Conservation (phyloP, 441 rosid species). For the Euphorbia schlechtendalii region DNA sequence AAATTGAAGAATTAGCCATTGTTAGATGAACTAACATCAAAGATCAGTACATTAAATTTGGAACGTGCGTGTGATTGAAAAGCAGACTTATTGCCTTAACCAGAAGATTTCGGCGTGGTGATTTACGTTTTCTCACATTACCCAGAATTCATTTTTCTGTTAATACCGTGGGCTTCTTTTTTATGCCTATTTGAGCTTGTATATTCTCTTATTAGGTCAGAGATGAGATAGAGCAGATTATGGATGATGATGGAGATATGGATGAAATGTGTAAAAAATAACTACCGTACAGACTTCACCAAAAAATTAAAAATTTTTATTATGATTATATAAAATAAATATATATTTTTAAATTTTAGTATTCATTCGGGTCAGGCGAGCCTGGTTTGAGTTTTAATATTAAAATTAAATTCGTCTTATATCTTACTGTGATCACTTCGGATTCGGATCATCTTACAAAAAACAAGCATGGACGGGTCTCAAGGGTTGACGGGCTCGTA, state of each 20-base stretch:
- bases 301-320: too few relatives aligned
- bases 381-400: too few relatives aligned
- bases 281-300: too few relatives aligned
- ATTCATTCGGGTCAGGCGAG: too few relatives aligned
- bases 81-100: slow-evolving; percentile 96
- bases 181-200: slow-evolving; percentile 9
- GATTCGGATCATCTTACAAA: too few relatives aligned
- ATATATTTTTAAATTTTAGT: too few relatives aligned
- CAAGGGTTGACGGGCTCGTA: too few relatives aligned
- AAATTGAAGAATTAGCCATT: slow-evolving; percentile 98
- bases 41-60: slow-evolving; percentile 92
- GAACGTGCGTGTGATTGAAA: slow-evolving; percentile 89
- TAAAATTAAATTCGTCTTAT: too few relatives aligned
- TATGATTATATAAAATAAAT: too few relatives aligned
- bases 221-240: slow-evolving; percentile 97
- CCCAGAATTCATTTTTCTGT: slow-evolving; percentile 9
- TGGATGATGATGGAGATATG: slow-evolving; percentile 99
- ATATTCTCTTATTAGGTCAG: slow-evolving; percentile 50
- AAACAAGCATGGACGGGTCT: too few relatives aligned
- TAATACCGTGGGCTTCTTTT: slow-evolving; percentile 1
- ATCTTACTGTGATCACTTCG: too few relatives aligned
- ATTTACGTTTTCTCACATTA: not conserved
- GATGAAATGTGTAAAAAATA: slow-evolving; percentile 99
- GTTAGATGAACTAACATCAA: slow-evolving; percentile 90
- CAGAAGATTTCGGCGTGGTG: slow-evolving; percentile 79